These are phyloP conservation scores for Raddia distichophylla DNA, from an alignment of 176 grass and related monocot species.

Conservation along the genomic window DNA sequence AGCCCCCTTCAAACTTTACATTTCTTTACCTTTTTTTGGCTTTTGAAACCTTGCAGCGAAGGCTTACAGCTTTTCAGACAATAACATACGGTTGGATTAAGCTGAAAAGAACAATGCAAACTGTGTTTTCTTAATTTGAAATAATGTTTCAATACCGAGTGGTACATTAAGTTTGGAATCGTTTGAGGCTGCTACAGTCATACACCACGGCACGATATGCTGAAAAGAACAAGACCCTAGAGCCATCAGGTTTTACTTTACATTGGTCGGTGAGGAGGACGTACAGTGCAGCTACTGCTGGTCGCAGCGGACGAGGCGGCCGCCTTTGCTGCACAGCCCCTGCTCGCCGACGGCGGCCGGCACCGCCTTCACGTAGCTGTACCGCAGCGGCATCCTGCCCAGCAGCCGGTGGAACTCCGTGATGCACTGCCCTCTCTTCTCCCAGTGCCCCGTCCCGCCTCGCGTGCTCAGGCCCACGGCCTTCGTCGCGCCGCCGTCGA, in stretches of 20 bases:
- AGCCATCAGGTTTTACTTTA: neutral
- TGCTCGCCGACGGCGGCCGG: conserved; percentile 57
- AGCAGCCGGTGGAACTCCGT: conserved; percentile 84
- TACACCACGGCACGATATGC: too few species aligned
- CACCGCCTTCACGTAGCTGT: conserved; percentile 76
- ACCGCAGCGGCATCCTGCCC: conserved; percentile 78
- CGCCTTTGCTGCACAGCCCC: conserved; percentile 67
- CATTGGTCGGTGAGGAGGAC: neutral
- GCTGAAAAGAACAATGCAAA: too few species aligned
- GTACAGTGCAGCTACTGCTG: neutral
- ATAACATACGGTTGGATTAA: too few species aligned
- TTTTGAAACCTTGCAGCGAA: too few species aligned
- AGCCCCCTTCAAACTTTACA: too few species aligned
- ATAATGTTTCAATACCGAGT: too few species aligned
- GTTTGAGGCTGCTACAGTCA: too few species aligned
- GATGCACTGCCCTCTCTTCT: conserved; percentile 83
- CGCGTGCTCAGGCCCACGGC: conserved; percentile 60
- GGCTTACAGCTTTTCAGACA: too few species aligned
- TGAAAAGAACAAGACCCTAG: too few species aligned
- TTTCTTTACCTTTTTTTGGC: too few species aligned
- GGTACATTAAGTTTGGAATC: too few species aligned
- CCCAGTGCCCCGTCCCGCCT: conserved; percentile 61
- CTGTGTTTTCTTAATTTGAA: too few species aligned
- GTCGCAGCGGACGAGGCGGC: conserved; percentile 65
- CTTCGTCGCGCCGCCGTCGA: conserved; percentile 12